Conservation (phyloP, 306 rosid species). For the Rosa multiflora region DNA sequence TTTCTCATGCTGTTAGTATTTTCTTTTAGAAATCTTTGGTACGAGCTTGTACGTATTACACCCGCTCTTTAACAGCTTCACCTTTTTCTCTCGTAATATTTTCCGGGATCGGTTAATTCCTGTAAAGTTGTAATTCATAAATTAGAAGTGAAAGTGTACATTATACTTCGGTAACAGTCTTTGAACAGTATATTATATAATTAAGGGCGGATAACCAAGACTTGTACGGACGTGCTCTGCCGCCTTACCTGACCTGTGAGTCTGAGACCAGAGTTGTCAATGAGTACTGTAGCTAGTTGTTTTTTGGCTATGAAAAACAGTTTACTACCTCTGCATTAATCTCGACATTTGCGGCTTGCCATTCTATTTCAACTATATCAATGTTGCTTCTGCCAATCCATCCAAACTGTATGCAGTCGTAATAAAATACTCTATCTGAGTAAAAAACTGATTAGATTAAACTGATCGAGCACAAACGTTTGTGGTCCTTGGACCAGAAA, state of each 20-base stretch:
- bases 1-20: neutral
- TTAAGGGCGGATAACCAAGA: neutral
- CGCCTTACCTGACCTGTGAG: neutral
- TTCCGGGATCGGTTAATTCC: neutral
- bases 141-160: neutral
- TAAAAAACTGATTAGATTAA: neutral
- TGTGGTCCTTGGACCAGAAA: neutral
- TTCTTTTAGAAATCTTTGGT: neutral
- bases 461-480: neutral
- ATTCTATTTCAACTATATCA: neutral
- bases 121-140: too few species aligned
- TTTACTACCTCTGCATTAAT: neutral
- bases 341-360: neutral
- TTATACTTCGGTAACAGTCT: neutral
- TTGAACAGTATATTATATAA: neutral
- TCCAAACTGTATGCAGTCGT: neutral
- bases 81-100: neutral
- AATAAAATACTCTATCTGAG: neutral
- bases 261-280: neutral
- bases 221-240: slow-evolving; percentile 5
- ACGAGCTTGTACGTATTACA: too few species aligned
- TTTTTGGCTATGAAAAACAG: neutral
- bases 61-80: neutral
- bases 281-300: neutral
- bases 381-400: neutral